These are phyloP conservation scores for Coccomyxa sp. DNA, from an alignment of 139 green algal genomes.

Conservation along the genomic window DNA sequence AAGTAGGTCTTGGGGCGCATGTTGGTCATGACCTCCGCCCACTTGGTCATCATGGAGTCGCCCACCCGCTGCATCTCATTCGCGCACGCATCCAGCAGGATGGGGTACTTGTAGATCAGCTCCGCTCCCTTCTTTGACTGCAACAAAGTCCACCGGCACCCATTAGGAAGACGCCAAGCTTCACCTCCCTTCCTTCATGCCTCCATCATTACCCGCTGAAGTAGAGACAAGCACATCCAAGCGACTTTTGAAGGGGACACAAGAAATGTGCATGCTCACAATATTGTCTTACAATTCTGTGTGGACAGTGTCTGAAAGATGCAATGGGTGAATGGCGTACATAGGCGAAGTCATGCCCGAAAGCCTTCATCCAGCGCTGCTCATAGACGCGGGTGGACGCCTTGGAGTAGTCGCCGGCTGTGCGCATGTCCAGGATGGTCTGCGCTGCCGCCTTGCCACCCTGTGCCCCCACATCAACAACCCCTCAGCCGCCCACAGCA, in stretches of 20 bases:
- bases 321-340: conserved; percentile 5
- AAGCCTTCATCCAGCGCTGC: conserved; percentile 61
- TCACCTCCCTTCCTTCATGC: too few relatives aligned
- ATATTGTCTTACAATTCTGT: too few relatives aligned
- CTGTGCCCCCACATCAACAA: conserved; percentile 65
- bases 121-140: conserved; percentile 48
- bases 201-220: too few relatives aligned
- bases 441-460: conserved; percentile 79
- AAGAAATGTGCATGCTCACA: not conserved
- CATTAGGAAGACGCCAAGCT: not conserved
- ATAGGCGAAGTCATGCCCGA: conserved; percentile 82
- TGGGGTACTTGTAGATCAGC: conserved; percentile 55
- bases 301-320: not conserved
- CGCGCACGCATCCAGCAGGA: conserved; percentile 80
- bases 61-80: conserved; percentile 76
- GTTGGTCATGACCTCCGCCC: conserved; percentile 87
- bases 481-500: conserved; percentile 79
- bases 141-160: not conserved
- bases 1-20: conserved; percentile 93
- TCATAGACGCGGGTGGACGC: conserved; percentile 57
- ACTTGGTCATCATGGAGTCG: conserved; percentile 79
- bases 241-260: not conserved
- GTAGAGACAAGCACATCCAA: not conserved
- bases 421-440: conserved; percentile 66
- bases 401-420: conserved; percentile 67